Evolutionary conservation across 2,329 filamentous ascomycete species (phyloP).

Genomic region (Sporothrix globosa): DNA sequence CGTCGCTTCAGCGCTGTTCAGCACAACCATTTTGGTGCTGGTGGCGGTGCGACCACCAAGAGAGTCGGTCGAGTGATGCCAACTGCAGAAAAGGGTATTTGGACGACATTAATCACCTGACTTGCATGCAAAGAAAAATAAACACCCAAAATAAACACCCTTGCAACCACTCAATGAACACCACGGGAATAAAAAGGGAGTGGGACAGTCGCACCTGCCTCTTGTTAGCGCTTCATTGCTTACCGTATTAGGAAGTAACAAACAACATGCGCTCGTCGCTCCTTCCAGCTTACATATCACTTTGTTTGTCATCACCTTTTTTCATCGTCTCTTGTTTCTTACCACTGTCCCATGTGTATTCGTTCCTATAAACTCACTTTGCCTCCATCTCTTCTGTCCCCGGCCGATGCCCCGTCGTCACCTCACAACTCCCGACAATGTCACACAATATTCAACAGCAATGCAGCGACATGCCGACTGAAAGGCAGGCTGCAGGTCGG

Average conservation of each 20-base stretch:
- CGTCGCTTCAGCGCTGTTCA: neutral
- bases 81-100: too few relatives aligned
- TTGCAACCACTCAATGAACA: too few relatives aligned
- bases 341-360: too few relatives aligned
- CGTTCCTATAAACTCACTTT: neutral
- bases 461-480: constrained; percentile 1
- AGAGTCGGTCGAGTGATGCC: neutral
- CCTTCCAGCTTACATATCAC: constrained; percentile 3
- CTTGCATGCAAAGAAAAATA: too few relatives aligned
- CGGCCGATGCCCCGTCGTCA: neutral
- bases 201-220: neutral
- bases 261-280: neutral
- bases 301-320: neutral
- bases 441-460: neutral
- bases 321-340: neutral
- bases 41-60: neutral
- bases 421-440: constrained; percentile 12
- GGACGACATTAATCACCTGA: too few relatives aligned
- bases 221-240: constrained; percentile 6
- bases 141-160: too few relatives aligned
- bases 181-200: neutral
- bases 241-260: constrained; percentile 23
- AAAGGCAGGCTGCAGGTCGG: neutral
- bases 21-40: neutral
- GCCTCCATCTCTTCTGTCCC: neutral